Evolutionary conservation across 1,284 basidiomycete genomes (phyloP), one percentile per base, ranked within the genome.

Genomic region (Pisolithus thermaeus): DNA sequence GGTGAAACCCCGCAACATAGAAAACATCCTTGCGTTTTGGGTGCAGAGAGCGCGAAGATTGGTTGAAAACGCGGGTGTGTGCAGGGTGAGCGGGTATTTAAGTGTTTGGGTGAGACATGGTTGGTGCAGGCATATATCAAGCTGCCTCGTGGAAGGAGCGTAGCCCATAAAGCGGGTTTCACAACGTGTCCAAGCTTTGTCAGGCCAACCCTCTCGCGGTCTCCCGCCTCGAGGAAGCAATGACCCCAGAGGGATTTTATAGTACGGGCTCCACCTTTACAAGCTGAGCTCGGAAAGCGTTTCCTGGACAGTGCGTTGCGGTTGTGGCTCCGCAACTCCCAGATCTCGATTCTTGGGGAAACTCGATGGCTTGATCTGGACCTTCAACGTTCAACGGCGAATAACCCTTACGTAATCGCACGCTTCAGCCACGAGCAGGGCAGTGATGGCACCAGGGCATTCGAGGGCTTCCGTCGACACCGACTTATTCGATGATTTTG

Each of bases 1-100:
- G 40, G 59, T 62, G 16, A 66, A 48, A 52, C 55, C 59, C 30
- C 64, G 61, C 22, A 67, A 45, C 38, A 61, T 53, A 50, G 50
- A 58, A 0, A 65, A 41, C 42, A 63, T 50, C 11, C 18, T 46
- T 32, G 44, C 4, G 44, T 46, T 35, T 46, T 32, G 16, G 30
- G 9, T 11, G 30, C 12, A n/a, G 44, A 46, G 23, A 35, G 28
- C 44, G 44, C 16, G 28, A 46, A 46, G 43, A 25, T 28, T 28
- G 28, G 25, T 32, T 45, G 8, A 7, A 14, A 45, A 32, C 43
- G 43, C 43, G 43, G 32, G 43, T n/a, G 43, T n/a, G 44, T 32
- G 44, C 30, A 18, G 30, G 30, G 16, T 46, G 30, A 32, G 14
- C 8, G 35, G 35, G 44, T 46, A 46, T 46, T 46, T 46, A 46